Evolutionary conservation across 345 rosid genomes (phyloP).

Genomic region (Ailanthus altissimus): DNA sequence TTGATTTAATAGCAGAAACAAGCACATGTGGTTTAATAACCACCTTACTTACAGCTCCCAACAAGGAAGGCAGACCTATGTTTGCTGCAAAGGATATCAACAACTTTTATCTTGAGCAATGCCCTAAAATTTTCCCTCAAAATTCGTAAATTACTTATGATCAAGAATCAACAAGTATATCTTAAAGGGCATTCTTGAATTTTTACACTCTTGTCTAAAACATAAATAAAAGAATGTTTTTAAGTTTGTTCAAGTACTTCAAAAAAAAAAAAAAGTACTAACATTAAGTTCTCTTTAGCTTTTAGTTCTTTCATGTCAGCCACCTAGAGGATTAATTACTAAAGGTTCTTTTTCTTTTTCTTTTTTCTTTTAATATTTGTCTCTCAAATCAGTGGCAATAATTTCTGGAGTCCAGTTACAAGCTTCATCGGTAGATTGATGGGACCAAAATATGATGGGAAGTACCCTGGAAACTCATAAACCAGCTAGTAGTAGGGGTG

Average conservation of each 20-base stretch:
- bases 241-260: no score
- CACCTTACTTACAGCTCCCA: conserved; percentile 23
- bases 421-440: background rate
- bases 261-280: no score
- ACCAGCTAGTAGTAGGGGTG: conserved; percentile 3
- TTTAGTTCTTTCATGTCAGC: no score
- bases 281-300: no score
- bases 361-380: background rate
- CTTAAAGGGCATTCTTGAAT: background rate
- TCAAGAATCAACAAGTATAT: background rate
- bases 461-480: conserved; percentile 8
- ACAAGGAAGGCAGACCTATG: conserved; percentile 20
- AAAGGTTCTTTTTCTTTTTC: no score
- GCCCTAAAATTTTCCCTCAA: conserved; percentile 28
- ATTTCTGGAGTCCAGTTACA: background rate
- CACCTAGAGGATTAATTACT: background rate
- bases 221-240: no score
- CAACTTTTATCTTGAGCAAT: conserved; percentile 19
- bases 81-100: conserved; percentile 29
- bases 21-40: conserved; percentile 26
- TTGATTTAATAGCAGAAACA: conserved; percentile 25
- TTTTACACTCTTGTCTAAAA: background rate
- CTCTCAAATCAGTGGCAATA: conserved; percentile 4
- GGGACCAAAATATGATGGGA: conserved; percentile 31
- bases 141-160: conserved; percentile 10